Conservation (phyloP, 305 asterid species). For the Petunia hybrid region DNA sequence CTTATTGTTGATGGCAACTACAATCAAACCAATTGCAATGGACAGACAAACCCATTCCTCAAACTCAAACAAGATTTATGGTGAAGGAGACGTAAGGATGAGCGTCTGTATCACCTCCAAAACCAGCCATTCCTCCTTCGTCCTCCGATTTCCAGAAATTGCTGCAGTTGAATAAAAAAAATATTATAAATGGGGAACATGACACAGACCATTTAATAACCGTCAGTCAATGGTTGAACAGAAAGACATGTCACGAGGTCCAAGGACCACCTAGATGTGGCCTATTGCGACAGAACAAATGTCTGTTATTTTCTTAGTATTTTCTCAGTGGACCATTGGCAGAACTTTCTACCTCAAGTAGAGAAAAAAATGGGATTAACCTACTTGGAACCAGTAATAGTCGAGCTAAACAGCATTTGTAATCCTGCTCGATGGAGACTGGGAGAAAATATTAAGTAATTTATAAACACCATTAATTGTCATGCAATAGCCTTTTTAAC, state of each 20-base stretch:
- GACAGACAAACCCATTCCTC: constrained; percentile 42
- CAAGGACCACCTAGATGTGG: constrained; percentile 27
- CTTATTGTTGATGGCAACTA: constrained; percentile 45
- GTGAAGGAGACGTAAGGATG: constrained; percentile 94
- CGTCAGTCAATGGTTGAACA: constrained; percentile 25
- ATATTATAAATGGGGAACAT: constrained; percentile 19
- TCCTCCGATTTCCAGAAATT: constrained; percentile 87
- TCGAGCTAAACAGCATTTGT: constrained; percentile 20
- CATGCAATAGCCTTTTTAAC: neutral
- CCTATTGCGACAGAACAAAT: constrained; percentile 20
- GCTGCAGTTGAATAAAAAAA: constrained; percentile 51
- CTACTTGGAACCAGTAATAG: constrained; percentile 14
- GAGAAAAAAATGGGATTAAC: neutral
- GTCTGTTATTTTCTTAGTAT: constrained; percentile 23
- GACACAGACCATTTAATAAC: constrained; percentile 4
- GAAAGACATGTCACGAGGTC: neutral
- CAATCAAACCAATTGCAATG: constrained; percentile 39
- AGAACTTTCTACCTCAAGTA: constrained; percentile 20
- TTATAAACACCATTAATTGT: neutral
- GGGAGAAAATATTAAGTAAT: neutral
- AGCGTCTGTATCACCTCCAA: constrained; percentile 75
- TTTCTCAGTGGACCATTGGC: neutral
- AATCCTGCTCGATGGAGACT: constrained; percentile 5
- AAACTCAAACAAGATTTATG: constrained; percentile 73
- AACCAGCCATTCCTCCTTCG: constrained; percentile 71